Evolutionary conservation across 1,284 basidiomycete genomes (phyloP).

Genomic region (Phylloboletellus chloephorus): DNA sequence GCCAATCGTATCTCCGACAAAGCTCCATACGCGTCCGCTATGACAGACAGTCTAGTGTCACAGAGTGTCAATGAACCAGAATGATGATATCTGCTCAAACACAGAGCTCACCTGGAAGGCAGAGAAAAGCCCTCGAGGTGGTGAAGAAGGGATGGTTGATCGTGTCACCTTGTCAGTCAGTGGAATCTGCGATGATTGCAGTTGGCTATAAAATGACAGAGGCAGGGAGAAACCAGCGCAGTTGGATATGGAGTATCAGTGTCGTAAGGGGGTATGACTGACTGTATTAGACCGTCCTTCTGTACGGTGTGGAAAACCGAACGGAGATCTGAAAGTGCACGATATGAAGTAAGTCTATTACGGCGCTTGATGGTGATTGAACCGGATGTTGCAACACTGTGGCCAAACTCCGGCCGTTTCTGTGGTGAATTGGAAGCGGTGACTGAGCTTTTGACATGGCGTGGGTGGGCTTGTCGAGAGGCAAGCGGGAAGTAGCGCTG

Average conservation of each 20-base stretch:
- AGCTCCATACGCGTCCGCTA: slow-evolving; percentile 31
- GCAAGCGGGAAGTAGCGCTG: slow-evolving; percentile 54
- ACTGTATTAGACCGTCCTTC: slow-evolving; percentile 29
- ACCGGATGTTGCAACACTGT: neutral
- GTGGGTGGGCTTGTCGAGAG: slow-evolving; percentile 29
- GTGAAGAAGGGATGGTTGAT: slow-evolving; percentile 27
- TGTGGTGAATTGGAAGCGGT: slow-evolving; percentile 4
- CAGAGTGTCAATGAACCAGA: neutral
- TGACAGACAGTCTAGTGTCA: slow-evolving; percentile 32
- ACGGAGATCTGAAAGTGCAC: slow-evolving; percentile 14
- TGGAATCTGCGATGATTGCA: slow-evolving; percentile 35
- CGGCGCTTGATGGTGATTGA: neutral
- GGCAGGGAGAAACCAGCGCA: neutral
- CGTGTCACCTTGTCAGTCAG: slow-evolving; percentile 30
- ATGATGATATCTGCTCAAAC: neutral
- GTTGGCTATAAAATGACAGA: slow-evolving; percentile 26
- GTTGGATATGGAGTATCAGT: neutral
- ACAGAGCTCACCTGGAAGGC: slow-evolving; percentile 39
- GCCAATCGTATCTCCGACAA: slow-evolving; percentile 46
- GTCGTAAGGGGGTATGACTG: slow-evolving; percentile 4
- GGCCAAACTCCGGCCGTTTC: neutral
- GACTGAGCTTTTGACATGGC: neutral
- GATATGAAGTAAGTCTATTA: slow-evolving; percentile 2
- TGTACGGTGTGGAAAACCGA: slow-evolving; percentile 11
- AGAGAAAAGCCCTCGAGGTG: slow-evolving; percentile 31